Evolutionary conservation across 1,284 basidiomycete genomes (phyloP), one percentile per base, ranked within the genome.

Genomic region (Xerocomus amazonicus): DNA sequence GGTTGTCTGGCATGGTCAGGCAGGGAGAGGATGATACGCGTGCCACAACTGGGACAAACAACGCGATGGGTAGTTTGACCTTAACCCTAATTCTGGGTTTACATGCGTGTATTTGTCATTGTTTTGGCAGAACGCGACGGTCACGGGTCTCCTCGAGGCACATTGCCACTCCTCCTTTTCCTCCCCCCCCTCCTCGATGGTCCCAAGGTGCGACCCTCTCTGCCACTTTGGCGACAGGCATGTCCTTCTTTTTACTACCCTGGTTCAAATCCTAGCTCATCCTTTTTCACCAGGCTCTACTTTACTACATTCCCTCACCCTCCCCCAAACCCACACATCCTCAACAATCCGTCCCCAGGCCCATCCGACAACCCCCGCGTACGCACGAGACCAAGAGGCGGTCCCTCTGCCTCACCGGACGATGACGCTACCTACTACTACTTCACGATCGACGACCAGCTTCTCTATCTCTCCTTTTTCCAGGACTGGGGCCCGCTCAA

Each of bases 401-500:
- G 78, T n/a, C 76, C 80, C 32, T 79, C 80, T 32, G 72, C 77
- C 32, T 78, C 83, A 19, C 79, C 83, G 40, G 85, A 89, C 61
- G 81, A 83, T 56, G 74, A 80, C 57, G 79, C 83, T 48, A 75
- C 78, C 47, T 91, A 89, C 69, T 90, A 89, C 70, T 91, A 86
- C 69, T 90, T 91, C 73, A 89, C 86, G 48, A 83, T 96, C 71
- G 92, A 98, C 72, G 86, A 95, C 71, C 86, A 93, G 56, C 81
- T 98, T 46, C 79, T 87, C 56, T 99, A 99, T 74, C 81, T 94
- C 51, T 90, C 90, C 32, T 99, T 99, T 79, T 93, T 89, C 65
- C 84, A 90, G 64, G 94, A 97, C 69, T 92, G 90, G 84, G 96
- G 96, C 9, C 96, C 97, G 14, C 75, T 96, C 53, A 97, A 97